Base-by-base conservation (phyloP, 106 monocot species). In the Apostasia ramifera region DNA sequence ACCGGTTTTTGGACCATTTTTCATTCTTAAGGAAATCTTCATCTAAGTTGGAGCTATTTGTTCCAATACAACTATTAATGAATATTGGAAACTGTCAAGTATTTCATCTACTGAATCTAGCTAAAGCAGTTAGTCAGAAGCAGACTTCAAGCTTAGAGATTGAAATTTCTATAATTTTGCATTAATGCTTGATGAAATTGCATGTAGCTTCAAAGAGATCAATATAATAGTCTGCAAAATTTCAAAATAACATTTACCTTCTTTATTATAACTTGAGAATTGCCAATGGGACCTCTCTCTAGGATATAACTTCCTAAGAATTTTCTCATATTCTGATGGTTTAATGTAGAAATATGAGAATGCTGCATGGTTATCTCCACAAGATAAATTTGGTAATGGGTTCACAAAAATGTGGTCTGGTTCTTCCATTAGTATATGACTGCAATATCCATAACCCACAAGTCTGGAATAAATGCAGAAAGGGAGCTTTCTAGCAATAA, bases 41-140 rank as follows among this genome's bases (percentile, higher is more conserved):
- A 97, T 92, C 95, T 92, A 97, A 12, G 92, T 92, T 49, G 95
- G 92, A 79, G 95, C 95, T 70, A 97, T 97, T 65, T 89, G 86
- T 81, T 92, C 83, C 44, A 97, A 71, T 66, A 61, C 10, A 61
- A 4, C 6, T 9, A 61, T 43, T 43, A 8, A 61, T 41, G 26
- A 0, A 52, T 26, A 26, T 26, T 26, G 26, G 26, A 26, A 26
- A 26, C 26, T 26, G 26, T 26, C 26, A 26, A 26, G 26, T 26
- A 26, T 26, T 26, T 26, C 26, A 26, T 26, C 26, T 26, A 26
- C 26, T 26, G 26, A 26, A 26, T 26, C 26, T 26, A 26, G 26
- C 26, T 26, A 26, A 26, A 26, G 26, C 26, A 26, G 26, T 26
- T 26, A 26, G 26, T 26, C 26, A 26, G 26, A 26, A 26, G 26